Conservation (phyloP, 208 protist genomes). For the Angomonas deanei region DNA sequence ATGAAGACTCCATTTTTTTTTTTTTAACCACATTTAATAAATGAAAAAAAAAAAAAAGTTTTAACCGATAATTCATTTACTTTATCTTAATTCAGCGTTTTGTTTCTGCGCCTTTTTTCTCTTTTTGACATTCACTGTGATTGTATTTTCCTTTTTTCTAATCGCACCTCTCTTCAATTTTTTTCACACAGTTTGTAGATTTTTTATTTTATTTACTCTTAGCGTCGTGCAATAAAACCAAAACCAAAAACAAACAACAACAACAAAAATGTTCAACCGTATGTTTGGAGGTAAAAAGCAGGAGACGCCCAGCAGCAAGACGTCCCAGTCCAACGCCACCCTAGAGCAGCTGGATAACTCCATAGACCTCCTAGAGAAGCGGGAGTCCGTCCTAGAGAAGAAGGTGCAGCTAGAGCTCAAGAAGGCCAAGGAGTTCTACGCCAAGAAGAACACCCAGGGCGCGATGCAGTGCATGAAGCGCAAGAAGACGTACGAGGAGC, state of each 20-base stretch:
- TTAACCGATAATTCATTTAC: no score
- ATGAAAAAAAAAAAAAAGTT: no score
- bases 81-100: no score
- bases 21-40: no score
- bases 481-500: constrained; percentile 89
- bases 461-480: constrained; percentile 88
- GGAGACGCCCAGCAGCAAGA: constrained; percentile 25
- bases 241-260: constrained; percentile 4
- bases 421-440: constrained; percentile 76
- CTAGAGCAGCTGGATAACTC: constrained; percentile 75
- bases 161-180: no score
- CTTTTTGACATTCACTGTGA: no score
- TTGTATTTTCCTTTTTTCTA: no score
- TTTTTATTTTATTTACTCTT: no score
- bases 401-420: constrained; percentile 75
- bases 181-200: no score
- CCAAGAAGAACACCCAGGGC: constrained; percentile 81
- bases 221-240: neutral
- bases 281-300: constrained; percentile 72
- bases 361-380: constrained; percentile 83
- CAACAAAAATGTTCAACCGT: constrained; percentile 55
- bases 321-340: constrained; percentile 22
- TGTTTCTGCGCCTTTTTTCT: no score
- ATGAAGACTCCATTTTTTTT: no score
- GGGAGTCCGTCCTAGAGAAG: constrained; percentile 78